Conservation (phyloP, 2,329 filamentous ascomycete genomes). For the Ophioceras dolichostomum region DNA sequence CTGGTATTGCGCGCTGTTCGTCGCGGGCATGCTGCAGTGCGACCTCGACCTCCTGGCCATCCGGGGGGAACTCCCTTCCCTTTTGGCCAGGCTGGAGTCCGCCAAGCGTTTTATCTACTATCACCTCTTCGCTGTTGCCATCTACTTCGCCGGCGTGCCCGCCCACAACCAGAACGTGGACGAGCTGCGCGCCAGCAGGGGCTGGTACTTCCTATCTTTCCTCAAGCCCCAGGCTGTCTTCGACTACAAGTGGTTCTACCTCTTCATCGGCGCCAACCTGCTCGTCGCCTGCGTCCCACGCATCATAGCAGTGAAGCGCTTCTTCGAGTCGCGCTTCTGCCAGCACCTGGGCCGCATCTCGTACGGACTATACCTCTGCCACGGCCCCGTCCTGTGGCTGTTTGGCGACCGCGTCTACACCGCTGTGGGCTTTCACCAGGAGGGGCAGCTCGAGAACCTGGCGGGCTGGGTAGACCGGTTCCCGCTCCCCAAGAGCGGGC, state of each 20-base stretch:
- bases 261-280: conserved; percentile 47
- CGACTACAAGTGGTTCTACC: conserved; percentile 56
- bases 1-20: conserved; percentile 47
- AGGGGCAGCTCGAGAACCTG: conserved; percentile 27
- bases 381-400: conserved; percentile 47
- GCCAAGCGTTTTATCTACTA: conserved; percentile 40
- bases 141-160: conserved; percentile 51
- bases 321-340: conserved; percentile 46
- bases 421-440: conserved; percentile 39
- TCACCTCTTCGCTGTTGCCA: conserved; percentile 34
- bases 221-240: conserved; percentile 54
- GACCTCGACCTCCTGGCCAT: conserved; percentile 45
- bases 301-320: conserved; percentile 42
- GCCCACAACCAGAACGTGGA: conserved; percentile 33
- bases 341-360: conserved; percentile 52
- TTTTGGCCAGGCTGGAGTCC: conserved; percentile 23
- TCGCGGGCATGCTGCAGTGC: conserved; percentile 47
- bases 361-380: conserved; percentile 51
- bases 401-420: conserved; percentile 53
- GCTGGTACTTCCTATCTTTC: conserved; percentile 47
- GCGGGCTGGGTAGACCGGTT: conserved; percentile 44
- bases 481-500: conserved; percentile 39
- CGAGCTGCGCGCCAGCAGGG: conserved; percentile 38
- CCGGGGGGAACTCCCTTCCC: conserved; percentile 31
- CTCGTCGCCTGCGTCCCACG: conserved; percentile 42